These are phyloP conservation scores for Cyclotella atomus DNA, from an alignment of 108 stramenopile species.

Conservation along the genomic window DNA sequence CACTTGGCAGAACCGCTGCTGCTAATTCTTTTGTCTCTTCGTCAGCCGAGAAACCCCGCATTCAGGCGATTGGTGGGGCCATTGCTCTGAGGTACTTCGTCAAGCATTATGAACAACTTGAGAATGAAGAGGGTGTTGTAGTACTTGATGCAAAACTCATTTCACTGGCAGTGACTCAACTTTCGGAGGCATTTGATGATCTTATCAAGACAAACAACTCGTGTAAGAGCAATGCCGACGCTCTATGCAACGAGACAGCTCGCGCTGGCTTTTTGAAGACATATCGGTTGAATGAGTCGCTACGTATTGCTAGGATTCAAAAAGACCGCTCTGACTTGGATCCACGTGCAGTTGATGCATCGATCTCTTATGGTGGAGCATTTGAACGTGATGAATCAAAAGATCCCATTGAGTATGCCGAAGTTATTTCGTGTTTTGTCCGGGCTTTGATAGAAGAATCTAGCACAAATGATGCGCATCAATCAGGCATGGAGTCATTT, in stretches of 20 bases:
- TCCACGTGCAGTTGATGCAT: neutral
- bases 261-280: constrained; percentile 8
- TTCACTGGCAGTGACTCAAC: constrained; percentile 34
- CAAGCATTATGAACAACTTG: neutral
- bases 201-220: neutral
- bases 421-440: constrained; percentile 37
- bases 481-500: constrained; percentile 16
- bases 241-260: neutral
- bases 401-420: constrained; percentile 14
- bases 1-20: constrained; percentile 36
- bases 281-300: constrained; percentile 33
- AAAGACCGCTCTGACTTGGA: neutral
- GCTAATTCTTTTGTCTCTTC: constrained; percentile 32
- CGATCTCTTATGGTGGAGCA: constrained; percentile 10
- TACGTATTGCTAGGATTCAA: neutral
- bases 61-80: constrained; percentile 43
- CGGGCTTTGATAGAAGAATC: constrained; percentile 28
- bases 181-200: constrained; percentile 26
- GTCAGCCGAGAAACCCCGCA: constrained; percentile 24
- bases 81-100: constrained; percentile 27
- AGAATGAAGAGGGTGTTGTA: constrained; percentile 11
- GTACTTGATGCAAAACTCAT: constrained; percentile 50
- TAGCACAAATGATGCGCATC: neutral
- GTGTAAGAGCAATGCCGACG: neutral
- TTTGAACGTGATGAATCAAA: neutral